These are phyloP conservation scores for Sporothrix inflata DNA, from an alignment of 2,329 filamentous ascomycete species.

Conservation along the genomic window DNA sequence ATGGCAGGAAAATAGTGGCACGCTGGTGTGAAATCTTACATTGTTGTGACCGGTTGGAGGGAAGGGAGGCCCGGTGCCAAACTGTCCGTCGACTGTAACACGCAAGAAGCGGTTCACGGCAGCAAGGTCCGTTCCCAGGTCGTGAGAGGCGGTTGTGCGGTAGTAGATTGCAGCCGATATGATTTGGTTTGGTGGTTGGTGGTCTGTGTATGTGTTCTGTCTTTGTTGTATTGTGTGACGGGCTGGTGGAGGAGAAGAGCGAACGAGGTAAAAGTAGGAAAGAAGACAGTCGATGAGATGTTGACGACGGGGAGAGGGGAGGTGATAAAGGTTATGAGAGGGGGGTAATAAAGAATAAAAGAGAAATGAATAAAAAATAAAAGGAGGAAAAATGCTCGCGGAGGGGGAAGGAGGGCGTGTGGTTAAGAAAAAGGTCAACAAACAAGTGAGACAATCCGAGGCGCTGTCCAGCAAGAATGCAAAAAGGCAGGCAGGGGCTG, in stretches of 20 bases:
- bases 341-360: not conserved
- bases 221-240: slow-evolving; percentile 5
- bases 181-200: not conserved
- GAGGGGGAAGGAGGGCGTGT: not conserved
- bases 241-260: not conserved
- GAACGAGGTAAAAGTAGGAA: slow-evolving; percentile 5
- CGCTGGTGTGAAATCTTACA: not conserved
- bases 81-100: slow-evolving; percentile 21
- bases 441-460: slow-evolving; percentile 17
- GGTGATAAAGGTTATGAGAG: slow-evolving; percentile 12
- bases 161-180: not conserved
- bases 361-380: not conserved
- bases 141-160: not conserved
- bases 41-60: slow-evolving; percentile 9
- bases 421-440: slow-evolving; percentile 4
- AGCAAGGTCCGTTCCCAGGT: slow-evolving; percentile 22
- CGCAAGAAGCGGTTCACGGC: slow-evolving; percentile 22
- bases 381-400: not conserved
- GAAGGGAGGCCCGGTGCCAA: slow-evolving; percentile 18
- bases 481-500: slow-evolving; percentile 22
- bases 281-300: slow-evolving; percentile 17
- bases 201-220: slow-evolving; percentile 3
- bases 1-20: not conserved
- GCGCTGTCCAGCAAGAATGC: slow-evolving; percentile 18
- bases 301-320: slow-evolving; percentile 11